These are phyloP conservation scores for Ophiostoma piceae DNA, from an alignment of 2,329 filamentous ascomycete genomes.

Conservation along the genomic window DNA sequence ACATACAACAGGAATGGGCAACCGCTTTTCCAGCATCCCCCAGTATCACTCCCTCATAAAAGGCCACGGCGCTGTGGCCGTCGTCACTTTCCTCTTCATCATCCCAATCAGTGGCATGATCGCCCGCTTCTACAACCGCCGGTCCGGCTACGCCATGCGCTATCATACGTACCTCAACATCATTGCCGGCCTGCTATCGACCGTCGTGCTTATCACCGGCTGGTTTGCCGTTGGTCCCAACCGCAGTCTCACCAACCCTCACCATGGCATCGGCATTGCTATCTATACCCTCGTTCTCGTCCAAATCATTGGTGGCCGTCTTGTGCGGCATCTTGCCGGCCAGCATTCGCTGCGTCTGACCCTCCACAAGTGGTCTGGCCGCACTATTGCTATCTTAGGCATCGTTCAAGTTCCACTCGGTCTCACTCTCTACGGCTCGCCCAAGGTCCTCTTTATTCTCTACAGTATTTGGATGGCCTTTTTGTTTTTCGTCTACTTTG, in stretches of 20 bases:
- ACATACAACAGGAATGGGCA: conserved; percentile 64
- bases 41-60: conserved; percentile 67
- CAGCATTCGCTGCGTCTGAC: conserved; percentile 50
- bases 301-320: conserved; percentile 64
- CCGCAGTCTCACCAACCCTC: conserved; percentile 70
- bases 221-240: conserved; percentile 72
- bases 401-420: conserved; percentile 85
- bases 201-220: conserved; percentile 67
- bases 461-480: conserved; percentile 73
- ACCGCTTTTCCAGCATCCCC: conserved; percentile 63
- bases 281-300: conserved; percentile 68
- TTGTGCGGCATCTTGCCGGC: conserved; percentile 51
- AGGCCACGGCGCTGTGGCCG: conserved; percentile 67
- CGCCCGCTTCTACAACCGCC: conserved; percentile 63
- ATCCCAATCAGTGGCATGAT: conserved; percentile 69
- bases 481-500: conserved; percentile 70
- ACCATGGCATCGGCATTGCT: conserved; percentile 77
- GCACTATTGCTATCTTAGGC: conserved; percentile 71
- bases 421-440: conserved; percentile 86
- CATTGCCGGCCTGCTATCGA: conserved; percentile 60
- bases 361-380: conserved; percentile 84
- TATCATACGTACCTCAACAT: conserved; percentile 72
- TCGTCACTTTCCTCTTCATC: conserved; percentile 67
- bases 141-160: conserved; percentile 56
- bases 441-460: conserved; percentile 75